Base-by-base conservation (phyloP, 2,329 filamentous ascomycete species). In the Domatiomyces globalis region DNA sequence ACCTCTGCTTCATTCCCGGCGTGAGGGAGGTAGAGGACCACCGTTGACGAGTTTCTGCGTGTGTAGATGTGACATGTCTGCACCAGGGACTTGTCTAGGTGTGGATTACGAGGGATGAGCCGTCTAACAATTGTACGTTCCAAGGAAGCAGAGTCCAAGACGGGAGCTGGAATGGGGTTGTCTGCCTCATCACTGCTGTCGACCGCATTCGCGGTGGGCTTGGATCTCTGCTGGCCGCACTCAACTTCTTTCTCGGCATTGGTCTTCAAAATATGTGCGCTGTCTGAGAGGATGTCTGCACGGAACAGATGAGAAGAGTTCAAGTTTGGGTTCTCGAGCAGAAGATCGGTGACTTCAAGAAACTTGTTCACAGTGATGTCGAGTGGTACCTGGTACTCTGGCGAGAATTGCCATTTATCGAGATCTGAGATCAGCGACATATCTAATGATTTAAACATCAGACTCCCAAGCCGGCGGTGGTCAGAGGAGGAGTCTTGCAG, bases 21-120 rank as follows among this genome's bases (percentile, higher is more conserved):
- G 66, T 95, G 88, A 6, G 90, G 87, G 5, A 85, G 73, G 64
- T 94, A 95, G 33, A 94, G 66, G 15, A 94, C 79, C 49, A 90
- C 49, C 5, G 45, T 43, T n/a, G 51, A 12, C 8, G 15, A 20
- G 4, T 10, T 5, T 18, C 15, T 43, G 19, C 19, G 42, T 19
- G 25, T 19, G 51, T 87, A 86, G 56, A 89, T 77, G 51, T 86
- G 76, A 65, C 87, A 94, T 1, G 87, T 94, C 67, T 96, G 90
- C 52, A 87, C 76, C 56, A 95, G 67, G 1, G 83, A 74, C 18
- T 73, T 71, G 66, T 96, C 90, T 22, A 90, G 71, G 50, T 81
- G 75, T 2, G 81, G 79, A 65, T 95, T 95, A 48, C 90, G 76
- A 2, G 90, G 90, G 46, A 95, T 81, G 60, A 95, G 71, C 54